Evolutionary conservation across 2,329 filamentous ascomycete species (phyloP), one percentile per base, ranked within the genome.

Genomic region (Trichoderma breve): DNA sequence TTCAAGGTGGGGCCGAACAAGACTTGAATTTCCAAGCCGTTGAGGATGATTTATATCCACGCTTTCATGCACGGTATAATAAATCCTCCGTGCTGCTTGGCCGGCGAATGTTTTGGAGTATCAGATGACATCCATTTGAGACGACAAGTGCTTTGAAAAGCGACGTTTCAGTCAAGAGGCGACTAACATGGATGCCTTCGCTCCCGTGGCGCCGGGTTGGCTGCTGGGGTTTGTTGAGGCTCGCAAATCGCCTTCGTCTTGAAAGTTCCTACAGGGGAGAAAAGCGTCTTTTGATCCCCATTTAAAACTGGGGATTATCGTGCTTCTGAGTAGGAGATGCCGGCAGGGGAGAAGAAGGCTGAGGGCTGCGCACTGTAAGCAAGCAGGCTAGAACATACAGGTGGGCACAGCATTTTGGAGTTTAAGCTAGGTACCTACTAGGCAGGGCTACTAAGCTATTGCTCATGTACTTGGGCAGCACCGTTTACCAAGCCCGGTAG

Each of bases 111-210:
- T 8, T n/a, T 58, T 24, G 1, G 64, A 30, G 51, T 11, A 39
- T 58, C 64, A 57, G 64, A 57, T 67, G 64, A 21, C 28, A 21
- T 24, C 21, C n/a, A 55, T 66, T 55, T 66, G 63, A 60, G 65
- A 68, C 36, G 65, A 28, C 8, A 47, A 34, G 15, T 68, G 53
- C 55, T 24, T 60, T 68, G 65, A 32, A 51, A 68, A 6, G 55
- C 28, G 36, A 51, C 65, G 36, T 60, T 21, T 32, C n/a, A 68
- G 11, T 30, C 36, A 47, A 67, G 34, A 24, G 9, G 9, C 32
- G 63, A 67, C 53, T 43, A 32, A n/a, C 51, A 21, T 67, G 51
- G 24, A 58, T 58, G 18, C 32, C 18, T 21, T 6, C 28, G 18
- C 57, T 39, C 39, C 61, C 24, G 39, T 63, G 36, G 60, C 36